Percentiles rank a stretch among this genome's conserved stretches.
Conservation (phyloP, 345 rosid species). For the Euphorbia pulcherrima region DNA sequence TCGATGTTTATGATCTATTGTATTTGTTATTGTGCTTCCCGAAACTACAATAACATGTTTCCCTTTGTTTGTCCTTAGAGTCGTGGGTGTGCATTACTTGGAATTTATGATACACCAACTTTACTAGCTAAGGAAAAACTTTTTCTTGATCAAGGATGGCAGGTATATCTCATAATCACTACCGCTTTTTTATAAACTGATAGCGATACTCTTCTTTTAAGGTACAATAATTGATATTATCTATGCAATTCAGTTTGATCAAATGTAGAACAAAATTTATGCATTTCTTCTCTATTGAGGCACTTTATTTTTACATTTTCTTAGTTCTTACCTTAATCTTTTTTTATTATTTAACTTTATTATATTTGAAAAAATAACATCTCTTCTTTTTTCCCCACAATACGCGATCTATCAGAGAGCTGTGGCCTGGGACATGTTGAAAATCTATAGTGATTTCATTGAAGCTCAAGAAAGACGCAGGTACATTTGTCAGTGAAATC, state of each 20-base stretch:
- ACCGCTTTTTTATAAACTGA: neutral
- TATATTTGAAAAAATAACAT: neutral
- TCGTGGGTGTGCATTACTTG: constrained; percentile 88
- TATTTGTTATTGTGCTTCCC: neutral
- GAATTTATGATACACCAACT: constrained; percentile 83
- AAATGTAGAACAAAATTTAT: neutral
- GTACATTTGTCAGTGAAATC: constrained; percentile 29
- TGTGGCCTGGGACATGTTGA: constrained; percentile 95
- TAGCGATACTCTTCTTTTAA: neutral
- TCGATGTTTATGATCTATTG: neutral
- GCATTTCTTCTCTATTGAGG: neutral
- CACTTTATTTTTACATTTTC: neutral
- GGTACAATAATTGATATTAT: neutral
- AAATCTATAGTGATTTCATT: constrained; percentile 73
- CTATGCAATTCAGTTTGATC: neutral
- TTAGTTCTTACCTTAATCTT: neutral
- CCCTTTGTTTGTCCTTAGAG: constrained; percentile 49
- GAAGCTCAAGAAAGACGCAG: constrained; percentile 76
- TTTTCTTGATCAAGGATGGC: constrained; percentile 90
- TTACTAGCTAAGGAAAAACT: constrained; percentile 72
- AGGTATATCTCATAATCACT: constrained; percentile 43
- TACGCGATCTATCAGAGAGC: constrained; percentile 53
- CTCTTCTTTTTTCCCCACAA: neutral
- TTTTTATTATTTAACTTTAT: neutral
- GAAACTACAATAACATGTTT: constrained; percentile 2